These are phyloP conservation scores for Penicillium manginii DNA, from an alignment of 495 filamentous ascomycete species.

Conservation along the genomic window DNA sequence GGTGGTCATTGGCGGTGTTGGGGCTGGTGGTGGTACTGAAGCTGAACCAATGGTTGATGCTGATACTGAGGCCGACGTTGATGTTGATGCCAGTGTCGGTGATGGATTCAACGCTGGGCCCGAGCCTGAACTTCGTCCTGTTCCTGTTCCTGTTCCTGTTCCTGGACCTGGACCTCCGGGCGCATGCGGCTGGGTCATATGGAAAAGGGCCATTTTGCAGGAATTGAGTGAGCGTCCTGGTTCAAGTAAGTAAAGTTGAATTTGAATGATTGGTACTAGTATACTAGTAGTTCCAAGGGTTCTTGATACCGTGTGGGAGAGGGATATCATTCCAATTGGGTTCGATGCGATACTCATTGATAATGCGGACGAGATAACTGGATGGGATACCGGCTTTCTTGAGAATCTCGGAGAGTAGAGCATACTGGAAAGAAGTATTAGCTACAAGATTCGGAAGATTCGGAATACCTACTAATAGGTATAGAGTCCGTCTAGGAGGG, in stretches of 20 bases:
- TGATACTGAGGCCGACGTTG: constrained; percentile 19
- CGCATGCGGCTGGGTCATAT: constrained; percentile 35
- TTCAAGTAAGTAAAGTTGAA: not conserved
- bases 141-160: too few species aligned
- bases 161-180: not conserved
- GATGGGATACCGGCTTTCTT: constrained; percentile 59
- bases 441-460: constrained; percentile 5
- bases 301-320: constrained; percentile 53
- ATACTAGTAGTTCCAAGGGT: not conserved
- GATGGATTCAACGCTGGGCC: constrained; percentile 3
- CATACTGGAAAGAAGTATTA: constrained; percentile 42
- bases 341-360: constrained; percentile 50
- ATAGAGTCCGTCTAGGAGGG: not conserved
- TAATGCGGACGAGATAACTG: constrained; percentile 51
- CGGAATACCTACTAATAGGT: too few species aligned
- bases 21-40: constrained; percentile 4
- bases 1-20: not conserved
- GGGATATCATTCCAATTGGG: constrained; percentile 63
- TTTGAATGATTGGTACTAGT: too few species aligned
- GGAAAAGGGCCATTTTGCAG: constrained; percentile 43
- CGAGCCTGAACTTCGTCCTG: too few species aligned
- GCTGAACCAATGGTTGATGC: constrained; percentile 9
- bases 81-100: constrained; percentile 1
- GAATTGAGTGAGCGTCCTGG: constrained; percentile 49
- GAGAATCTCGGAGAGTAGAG: constrained; percentile 62